These are phyloP conservation scores for Diplotaxis tenuifolia DNA, from an alignment of 345 rosid genomes.

Conservation along the genomic window DNA sequence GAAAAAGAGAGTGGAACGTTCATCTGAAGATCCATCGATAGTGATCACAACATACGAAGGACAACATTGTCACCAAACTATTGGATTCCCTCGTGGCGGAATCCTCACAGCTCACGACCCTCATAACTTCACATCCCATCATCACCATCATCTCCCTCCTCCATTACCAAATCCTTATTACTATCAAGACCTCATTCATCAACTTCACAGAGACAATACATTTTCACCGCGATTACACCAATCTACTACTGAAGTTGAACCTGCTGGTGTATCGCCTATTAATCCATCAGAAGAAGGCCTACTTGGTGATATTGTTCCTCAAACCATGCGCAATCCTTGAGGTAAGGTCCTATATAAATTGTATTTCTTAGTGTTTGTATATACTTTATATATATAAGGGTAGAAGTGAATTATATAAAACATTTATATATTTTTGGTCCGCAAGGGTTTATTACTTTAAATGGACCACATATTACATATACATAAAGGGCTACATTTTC, in stretches of 20 bases:
- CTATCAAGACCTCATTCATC: slow-evolving; percentile 44
- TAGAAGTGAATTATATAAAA: background rate
- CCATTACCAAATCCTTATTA: slow-evolving; percentile 40
- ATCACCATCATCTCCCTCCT: slow-evolving; percentile 41
- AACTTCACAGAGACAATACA: slow-evolving; percentile 42
- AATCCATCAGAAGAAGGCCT: slow-evolving; percentile 59
- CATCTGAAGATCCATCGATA: slow-evolving; percentile 71
- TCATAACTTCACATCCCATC: slow-evolving; percentile 43
- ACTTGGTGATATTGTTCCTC: slow-evolving; percentile 86
- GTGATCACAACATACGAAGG: slow-evolving; percentile 98
- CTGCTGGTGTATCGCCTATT: background rate
- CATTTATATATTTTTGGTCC: background rate
- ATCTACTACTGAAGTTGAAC: slow-evolving; percentile 26
- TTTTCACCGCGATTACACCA: slow-evolving; percentile 28
- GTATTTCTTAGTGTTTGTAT: background rate
- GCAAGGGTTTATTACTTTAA: background rate
- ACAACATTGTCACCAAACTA: slow-evolving; percentile 89
- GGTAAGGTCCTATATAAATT: slow-evolving; percentile 9
- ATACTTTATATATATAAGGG: background rate
- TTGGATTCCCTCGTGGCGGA: slow-evolving; percentile 75
- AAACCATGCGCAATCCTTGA: slow-evolving; percentile 58
- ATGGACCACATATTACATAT: slow-evolving; percentile 31
- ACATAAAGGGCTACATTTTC: slow-evolving; percentile 19
- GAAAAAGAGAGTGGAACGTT: slow-evolving; percentile 95
- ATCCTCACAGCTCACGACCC: slow-evolving; percentile 53